Base-by-base conservation (phyloP, 306 rosid genomes). In the Cyamopsis tetragonoloba region DNA sequence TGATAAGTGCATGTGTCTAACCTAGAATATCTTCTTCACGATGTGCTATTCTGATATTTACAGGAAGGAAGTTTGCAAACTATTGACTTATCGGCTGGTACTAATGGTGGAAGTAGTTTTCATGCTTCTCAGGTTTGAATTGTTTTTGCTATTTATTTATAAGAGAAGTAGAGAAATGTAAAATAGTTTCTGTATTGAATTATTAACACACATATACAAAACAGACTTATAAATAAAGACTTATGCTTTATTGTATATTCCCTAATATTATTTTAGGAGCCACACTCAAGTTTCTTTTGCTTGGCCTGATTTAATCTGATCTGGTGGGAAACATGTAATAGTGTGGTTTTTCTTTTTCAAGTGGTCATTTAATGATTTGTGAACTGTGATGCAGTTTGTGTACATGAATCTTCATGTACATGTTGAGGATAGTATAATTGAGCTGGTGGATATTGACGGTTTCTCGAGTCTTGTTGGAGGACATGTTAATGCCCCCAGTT, bases 381-480 rank as follows among this genome's bases (percentile, higher is more conserved):
- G 65, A 58, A 64, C 43, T 76, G 11, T 70, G 51, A 39, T 80
- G 93, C 96, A 92, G 98, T 84, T 75, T 76, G 81, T 81, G 32
- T 81, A 82, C 89, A 92, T 92, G 95, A 82, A 79, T 76, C 76
- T 92, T 74, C 84, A 73, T 75, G 91, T 89, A 47, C 93, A 87
- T 71, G 80, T 87, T 57, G 96, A 92, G 80, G 96, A 92, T 78
- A 79, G 61, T 5, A 83, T 81, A 60, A 82, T 92, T 86, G 95
- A 86, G 72, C 74, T 89, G 34, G 78, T 83, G 69, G 91, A 75
- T 71, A 54, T 48, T 37, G 86, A 72, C 32, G 73, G 66, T 65
- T 70, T 79, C 46, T 72, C 77, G 15, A 84, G 59, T 62, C 65
- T 77, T 76, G 82, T 26, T 73, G 80, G 63, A 34, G 81, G 77